These are phyloP conservation scores for Stephanocyclus meneghinianus DNA, from an alignment of 352 stramenopile genomes.

Conservation along the genomic window DNA sequence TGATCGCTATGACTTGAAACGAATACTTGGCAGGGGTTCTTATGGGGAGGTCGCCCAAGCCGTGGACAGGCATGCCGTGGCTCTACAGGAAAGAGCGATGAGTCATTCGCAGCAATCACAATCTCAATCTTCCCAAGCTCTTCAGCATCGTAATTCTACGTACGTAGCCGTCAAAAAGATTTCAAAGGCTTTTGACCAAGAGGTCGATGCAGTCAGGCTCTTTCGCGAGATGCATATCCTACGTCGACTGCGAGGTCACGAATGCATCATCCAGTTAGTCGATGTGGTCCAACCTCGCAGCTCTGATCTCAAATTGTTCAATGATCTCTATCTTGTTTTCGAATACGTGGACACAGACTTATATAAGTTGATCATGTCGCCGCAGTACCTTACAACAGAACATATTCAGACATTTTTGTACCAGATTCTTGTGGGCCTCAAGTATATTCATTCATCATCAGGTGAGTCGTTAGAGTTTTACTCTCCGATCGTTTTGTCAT, in stretches of 20 bases:
- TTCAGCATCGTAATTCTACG: slow-evolving; percentile 25
- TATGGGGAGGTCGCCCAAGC: slow-evolving; percentile 89
- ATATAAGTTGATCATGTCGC: slow-evolving; percentile 88
- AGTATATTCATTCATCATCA: slow-evolving; percentile 95
- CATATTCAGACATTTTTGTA: slow-evolving; percentile 94
- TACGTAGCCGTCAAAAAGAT: slow-evolving; percentile 89
- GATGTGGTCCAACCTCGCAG: slow-evolving; percentile 84
- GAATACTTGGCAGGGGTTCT: slow-evolving; percentile 83
- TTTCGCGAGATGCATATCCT: slow-evolving; percentile 88
- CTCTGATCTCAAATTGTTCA: slow-evolving; percentile 71
- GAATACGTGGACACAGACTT: slow-evolving; percentile 89
- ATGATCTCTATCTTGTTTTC: slow-evolving; percentile 84
- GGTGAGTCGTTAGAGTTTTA: slow-evolving; percentile 24
- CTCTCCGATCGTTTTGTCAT: neutral
- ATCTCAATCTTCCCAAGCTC: slow-evolving; percentile 4
- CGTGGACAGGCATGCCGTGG: slow-evolving; percentile 67
- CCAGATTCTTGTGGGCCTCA: slow-evolving; percentile 93
- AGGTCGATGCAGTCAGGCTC: slow-evolving; percentile 84
- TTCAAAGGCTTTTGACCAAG: slow-evolving; percentile 86
- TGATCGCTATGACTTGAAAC: slow-evolving; percentile 78
- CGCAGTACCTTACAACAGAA: slow-evolving; percentile 87
- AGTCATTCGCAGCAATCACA: slow-evolving; percentile 4
- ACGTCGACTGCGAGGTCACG: slow-evolving; percentile 75
- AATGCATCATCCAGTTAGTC: slow-evolving; percentile 85
- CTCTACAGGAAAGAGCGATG: slow-evolving; percentile 17